Evolutionary conservation across 306 rosid species (phyloP), one percentile per base, ranked within the genome.

Genomic region (Casuarina cunninghamiana): DNA sequence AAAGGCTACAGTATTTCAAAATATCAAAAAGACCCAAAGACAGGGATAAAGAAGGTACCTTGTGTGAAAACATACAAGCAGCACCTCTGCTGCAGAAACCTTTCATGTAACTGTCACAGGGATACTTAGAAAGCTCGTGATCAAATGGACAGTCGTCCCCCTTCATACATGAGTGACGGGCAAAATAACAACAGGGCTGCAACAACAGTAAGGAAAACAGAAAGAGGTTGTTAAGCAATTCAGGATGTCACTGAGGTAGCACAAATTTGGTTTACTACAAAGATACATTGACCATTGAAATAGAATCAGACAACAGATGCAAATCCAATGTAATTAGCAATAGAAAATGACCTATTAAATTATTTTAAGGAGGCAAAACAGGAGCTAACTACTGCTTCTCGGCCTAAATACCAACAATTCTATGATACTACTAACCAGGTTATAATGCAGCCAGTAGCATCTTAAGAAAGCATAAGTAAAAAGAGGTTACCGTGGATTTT

Each of bases 141-240:
- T 94, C 97, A 81, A 67, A 94, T 58, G 93, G 95, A 78, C 98
- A 94, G 82, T 92, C 93, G 79, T 87, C 93, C 67, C 98, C 97
- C 82, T 88, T 94, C 97, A 94, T 90, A 87, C 98, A 94, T 15
- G 90, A 84, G 61, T 83, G 85, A 9, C 87, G 88, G 38, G 97
- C 90, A 77, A 90, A 92, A 83, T 87, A 60, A 83, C 75, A 2
- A 74, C 98, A 94, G 17, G 98, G 88, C 98, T 94, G 95, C 77
- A 88, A 81, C 72, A 82, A 49, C 82, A 84, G 66, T 45, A 86
- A 55, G 69, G 81, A 78, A 15, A 35, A 15, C 10, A 11, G 60
- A 35, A 68, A 39, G 68, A 68, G 26, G 70, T 3, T 10, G 65
- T 54, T 43, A 41, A 43, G 60, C 77, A 73, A 32, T 76, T 19